Evolutionary conservation across 139 green algal genomes (phyloP), one percentile per base, ranked within the genome.

Genomic region (Chlamydomonas sp.): DNA sequence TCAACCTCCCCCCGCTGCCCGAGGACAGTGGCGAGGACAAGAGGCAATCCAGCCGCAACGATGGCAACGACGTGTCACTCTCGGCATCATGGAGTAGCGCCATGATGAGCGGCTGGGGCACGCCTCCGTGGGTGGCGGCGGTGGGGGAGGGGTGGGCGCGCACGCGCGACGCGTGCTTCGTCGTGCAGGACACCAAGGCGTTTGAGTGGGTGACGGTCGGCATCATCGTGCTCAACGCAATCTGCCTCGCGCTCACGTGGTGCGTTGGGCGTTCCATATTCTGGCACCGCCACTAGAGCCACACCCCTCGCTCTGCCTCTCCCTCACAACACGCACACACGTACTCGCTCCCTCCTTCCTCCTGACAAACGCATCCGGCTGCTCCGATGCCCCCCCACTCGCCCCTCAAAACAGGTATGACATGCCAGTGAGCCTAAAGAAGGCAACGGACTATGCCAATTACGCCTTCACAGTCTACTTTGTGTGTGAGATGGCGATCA

Each of bases 201-300:
- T 69, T 69, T 35, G 8, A 58, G 62, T 30, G 35, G 24, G 20
- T 30, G 22, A 69, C 36, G 5, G 6, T 57, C 5, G 13, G 6
- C 62, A 57, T 58, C 8, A 69, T 69, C 36, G 34, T 57, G 36
- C 5, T 54, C 62, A 69, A 69, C 34, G 62, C 62, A 22, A 13
- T 57, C 13, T 5, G 54, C 22, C 62, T 69, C 26, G 33, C 10
- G n/a, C 8, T 69, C 5, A 13, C 36, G 5, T 69, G 62, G 60
- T 68, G 30, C 26, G 60, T 20, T 30, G 54, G 54, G 34, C 34
- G 10, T 26, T 26, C 34, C 34, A 33, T 36, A 10, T 64, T 20
- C 54, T 33, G 6, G 54, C 8, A 10, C 34, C 54, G 24, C 26
- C 34, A 22, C 26, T 64, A 10, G 26, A 64, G 24, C 34, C 54